These are phyloP conservation scores for Phytophthora gonapodyides DNA, from an alignment of 352 stramenopile genomes.

Conservation along the genomic window DNA sequence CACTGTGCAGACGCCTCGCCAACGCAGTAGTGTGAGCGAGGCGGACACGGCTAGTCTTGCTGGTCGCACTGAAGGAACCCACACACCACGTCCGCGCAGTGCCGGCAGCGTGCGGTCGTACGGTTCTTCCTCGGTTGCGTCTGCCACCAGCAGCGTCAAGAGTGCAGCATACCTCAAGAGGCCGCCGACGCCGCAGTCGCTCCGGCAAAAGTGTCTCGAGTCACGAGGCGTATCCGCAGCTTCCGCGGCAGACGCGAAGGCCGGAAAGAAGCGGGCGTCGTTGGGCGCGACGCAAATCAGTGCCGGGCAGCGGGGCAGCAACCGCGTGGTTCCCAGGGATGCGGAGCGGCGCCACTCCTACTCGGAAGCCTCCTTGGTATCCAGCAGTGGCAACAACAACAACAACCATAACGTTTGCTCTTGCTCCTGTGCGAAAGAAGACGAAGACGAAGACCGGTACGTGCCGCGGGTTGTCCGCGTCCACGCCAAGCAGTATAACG, in stretches of 20 bases:
- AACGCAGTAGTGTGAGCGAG: conserved; percentile 7
- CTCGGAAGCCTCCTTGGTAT: conserved; percentile 34
- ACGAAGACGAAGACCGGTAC: conserved; percentile 24
- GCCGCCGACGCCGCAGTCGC: conserved; percentile 59
- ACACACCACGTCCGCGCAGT: conserved; percentile 46
- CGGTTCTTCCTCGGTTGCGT: conserved; percentile 23
- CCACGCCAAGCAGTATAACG: conserved; percentile 69
- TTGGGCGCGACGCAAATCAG: conserved; percentile 14
- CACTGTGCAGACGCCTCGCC: conserved; percentile 11
- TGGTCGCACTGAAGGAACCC: conserved; percentile 13
- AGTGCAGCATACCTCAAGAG: conserved; percentile 64
- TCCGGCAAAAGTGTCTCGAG: conserved; percentile 74
- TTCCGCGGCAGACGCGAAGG: conserved; percentile 13
- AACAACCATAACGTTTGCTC: conserved; percentile 12
- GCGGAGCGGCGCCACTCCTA: conserved; percentile 46
- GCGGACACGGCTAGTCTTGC: conserved; percentile 20
- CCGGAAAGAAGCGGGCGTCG: conserved; percentile 45
- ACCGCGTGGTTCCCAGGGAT: conserved; percentile 9
- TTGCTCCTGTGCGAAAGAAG: conserved; percentile 17
- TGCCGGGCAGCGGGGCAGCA: conserved; percentile 3
- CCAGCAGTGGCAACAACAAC: conserved; percentile 6
- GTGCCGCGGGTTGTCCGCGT: conserved; percentile 52
- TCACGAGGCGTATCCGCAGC: conserved; percentile 37
- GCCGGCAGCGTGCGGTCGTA: conserved; percentile 56
- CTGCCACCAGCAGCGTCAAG: conserved; percentile 41